Percentiles rank a stretch among this genome's conserved stretches.
Evolutionary conservation across 176 grass and related monocot genomes (phyloP).

Genomic region (Oryza officinalis): DNA sequence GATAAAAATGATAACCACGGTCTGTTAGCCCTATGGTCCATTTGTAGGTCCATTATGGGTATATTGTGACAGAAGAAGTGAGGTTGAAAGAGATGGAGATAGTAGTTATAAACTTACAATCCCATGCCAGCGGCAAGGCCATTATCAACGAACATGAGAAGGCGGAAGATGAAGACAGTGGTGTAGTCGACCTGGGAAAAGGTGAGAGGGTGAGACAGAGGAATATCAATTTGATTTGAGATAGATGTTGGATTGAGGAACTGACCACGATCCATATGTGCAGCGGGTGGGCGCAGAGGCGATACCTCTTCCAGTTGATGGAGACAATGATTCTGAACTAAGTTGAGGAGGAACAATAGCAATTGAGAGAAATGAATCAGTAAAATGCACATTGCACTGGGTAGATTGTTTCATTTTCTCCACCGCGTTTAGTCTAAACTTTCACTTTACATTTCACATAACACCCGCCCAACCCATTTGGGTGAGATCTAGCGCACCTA

Average conservation of each 20-base stretch:
- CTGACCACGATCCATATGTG: constrained; percentile 99
- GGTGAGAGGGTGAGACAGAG: neutral
- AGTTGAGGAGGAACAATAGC: constrained; percentile 7
- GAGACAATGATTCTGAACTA: constrained; percentile 79
- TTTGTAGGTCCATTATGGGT: neutral
- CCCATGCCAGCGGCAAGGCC: constrained; percentile 93
- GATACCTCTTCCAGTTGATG: constrained; percentile 96
- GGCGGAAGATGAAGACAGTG: constrained; percentile 87
- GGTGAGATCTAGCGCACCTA: too few species aligned
- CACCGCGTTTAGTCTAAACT: neutral
- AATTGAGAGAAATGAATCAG: neutral
- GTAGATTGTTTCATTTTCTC: neutral
- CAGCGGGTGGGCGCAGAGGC: constrained; percentile 77
- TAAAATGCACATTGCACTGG: neutral
- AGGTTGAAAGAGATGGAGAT: constrained; percentile 2
- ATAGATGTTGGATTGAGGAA: neutral
- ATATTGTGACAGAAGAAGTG: neutral
- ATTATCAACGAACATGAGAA: constrained; percentile 95
- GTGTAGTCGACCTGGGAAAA: constrained; percentile 81
- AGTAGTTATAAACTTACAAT: constrained; percentile 48
- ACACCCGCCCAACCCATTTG: too few species aligned
- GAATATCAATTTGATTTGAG: neutral
- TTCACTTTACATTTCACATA: neutral
- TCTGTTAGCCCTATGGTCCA: neutral
- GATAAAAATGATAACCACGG: neutral